phyloP scores from a whole-genome alignment of 768 basidiomycete species.

The Gymnopilus junonius region DNA sequence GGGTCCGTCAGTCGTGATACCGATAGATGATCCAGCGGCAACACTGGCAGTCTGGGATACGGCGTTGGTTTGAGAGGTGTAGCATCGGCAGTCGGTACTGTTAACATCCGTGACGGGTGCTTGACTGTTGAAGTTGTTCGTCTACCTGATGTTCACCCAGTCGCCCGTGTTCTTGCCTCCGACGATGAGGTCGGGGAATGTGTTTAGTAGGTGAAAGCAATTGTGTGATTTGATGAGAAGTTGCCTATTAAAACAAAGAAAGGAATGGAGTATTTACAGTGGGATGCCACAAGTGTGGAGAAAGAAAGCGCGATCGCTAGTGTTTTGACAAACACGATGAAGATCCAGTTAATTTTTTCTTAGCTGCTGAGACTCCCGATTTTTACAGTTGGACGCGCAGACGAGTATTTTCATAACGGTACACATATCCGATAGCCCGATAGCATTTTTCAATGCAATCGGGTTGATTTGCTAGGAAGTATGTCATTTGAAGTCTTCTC shows the following conservation, averaged over 20 bases:
- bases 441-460: background rate
- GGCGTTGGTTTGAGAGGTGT: conserved; percentile 42
- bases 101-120: conserved; percentile 49
- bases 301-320: conserved; percentile 23
- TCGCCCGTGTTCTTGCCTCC: conserved; percentile 40
- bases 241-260: no score
- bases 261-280: conserved; percentile 29
- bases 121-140: conserved; percentile 50
- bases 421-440: background rate
- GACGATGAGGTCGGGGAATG: conserved; percentile 47
- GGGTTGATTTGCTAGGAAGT: background rate
- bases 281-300: conserved; percentile 24
- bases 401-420: background rate
- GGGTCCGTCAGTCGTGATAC: conserved; percentile 9
- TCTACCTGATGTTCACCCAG: conserved; percentile 48
- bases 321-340: conserved; percentile 24
- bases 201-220: conserved; percentile 32
- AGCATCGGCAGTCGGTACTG: conserved; percentile 52
- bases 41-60: conserved; percentile 46
- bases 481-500: no score
- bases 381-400: background rate
- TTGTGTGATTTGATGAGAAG: no score
- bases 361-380: background rate
- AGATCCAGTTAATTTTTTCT: background rate
- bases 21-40: conserved; percentile 27